These are phyloP conservation scores for Acacia concinna DNA, from an alignment of 331 rosid genomes.

Conservation along the genomic window DNA sequence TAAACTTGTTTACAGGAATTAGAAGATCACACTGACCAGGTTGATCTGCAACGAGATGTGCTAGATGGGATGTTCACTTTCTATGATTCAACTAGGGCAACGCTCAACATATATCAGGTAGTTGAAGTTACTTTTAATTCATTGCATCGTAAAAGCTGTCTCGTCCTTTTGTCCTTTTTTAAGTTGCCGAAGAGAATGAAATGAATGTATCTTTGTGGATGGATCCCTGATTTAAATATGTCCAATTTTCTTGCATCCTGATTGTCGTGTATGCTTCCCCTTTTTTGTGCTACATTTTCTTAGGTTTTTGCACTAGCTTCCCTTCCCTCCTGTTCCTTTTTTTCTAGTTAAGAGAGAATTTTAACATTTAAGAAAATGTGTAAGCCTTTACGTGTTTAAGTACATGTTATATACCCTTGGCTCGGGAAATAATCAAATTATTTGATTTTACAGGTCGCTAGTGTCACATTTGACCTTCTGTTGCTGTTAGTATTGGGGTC, in stretches of 20 bases:
- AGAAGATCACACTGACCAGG: conserved; percentile 83
- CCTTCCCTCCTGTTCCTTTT: background rate
- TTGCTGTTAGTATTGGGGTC: conserved; percentile 94
- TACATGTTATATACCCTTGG: background rate
- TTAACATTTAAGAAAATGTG: background rate
- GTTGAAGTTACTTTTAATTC: conserved; percentile 23
- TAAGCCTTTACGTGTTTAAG: background rate
- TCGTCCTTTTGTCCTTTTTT: background rate
- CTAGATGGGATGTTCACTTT: conserved; percentile 90
- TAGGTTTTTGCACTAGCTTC: conserved; percentile 16
- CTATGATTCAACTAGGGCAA: conserved; percentile 74
- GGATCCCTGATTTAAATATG: conserved; percentile 14
- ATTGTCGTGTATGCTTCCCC: conserved; percentile 9
- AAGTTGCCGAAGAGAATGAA: conserved; percentile 15
- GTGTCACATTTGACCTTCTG: conserved; percentile 94
- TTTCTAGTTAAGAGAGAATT: background rate
- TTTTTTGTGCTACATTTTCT: background rate
- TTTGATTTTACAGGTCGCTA: conserved; percentile 74
- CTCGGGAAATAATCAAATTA: conserved; percentile 22
- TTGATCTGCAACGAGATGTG: conserved; percentile 76
- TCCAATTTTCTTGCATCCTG: background rate
- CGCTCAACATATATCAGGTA: conserved; percentile 86
- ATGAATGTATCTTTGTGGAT: background rate
- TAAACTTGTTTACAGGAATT: conserved; percentile 60
- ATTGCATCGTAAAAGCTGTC: background rate